Conservation (phyloP, 495 filamentous ascomycete species). For the Aspergillus funiculosus region DNA sequence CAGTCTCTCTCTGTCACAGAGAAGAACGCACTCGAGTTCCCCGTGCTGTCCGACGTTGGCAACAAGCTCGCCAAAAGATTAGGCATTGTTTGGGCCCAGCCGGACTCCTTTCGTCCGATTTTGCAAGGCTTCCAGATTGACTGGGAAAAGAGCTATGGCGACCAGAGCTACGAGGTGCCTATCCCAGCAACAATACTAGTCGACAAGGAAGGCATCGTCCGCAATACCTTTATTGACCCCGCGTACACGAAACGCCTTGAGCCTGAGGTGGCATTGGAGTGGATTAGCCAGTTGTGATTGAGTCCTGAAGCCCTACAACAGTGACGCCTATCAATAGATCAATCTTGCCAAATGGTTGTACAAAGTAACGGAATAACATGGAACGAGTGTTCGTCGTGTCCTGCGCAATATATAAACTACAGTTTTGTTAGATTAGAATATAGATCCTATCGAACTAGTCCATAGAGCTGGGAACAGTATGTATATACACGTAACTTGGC, state of each 20-base stretch:
- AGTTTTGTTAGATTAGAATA: no score
- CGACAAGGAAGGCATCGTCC: conserved; percentile 25
- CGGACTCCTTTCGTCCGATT: conserved; percentile 20
- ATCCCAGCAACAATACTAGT: conserved; percentile 33
- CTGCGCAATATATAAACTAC: no score
- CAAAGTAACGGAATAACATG: no score
- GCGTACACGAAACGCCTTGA: conserved; percentile 32
- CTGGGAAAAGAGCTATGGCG: conserved; percentile 20
- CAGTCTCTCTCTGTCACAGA: conserved; percentile 24
- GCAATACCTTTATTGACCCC: conserved; percentile 29
- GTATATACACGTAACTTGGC: no score
- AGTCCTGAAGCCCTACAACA: no score
- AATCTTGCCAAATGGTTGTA: no score
- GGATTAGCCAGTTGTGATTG: conserved; percentile 16
- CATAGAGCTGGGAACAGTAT: no score
- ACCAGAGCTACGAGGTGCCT: conserved; percentile 28
- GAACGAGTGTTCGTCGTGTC: no score
- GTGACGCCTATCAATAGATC: no score
- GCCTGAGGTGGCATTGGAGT: conserved; percentile 26
- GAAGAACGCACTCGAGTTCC: conserved; percentile 32
- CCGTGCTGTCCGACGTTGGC: conserved; percentile 34
- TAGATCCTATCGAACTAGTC: no score
- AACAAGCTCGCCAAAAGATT: conserved; percentile 32
- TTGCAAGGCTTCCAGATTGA: conserved; percentile 11
- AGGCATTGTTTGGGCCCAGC: conserved; percentile 25